Percentiles rank a stretch among this genome's conserved stretches.
These are phyloP conservation scores for Sphenostylis stenocarpa DNA, from an alignment of 306 rosid genomes.

Conservation along the genomic window DNA sequence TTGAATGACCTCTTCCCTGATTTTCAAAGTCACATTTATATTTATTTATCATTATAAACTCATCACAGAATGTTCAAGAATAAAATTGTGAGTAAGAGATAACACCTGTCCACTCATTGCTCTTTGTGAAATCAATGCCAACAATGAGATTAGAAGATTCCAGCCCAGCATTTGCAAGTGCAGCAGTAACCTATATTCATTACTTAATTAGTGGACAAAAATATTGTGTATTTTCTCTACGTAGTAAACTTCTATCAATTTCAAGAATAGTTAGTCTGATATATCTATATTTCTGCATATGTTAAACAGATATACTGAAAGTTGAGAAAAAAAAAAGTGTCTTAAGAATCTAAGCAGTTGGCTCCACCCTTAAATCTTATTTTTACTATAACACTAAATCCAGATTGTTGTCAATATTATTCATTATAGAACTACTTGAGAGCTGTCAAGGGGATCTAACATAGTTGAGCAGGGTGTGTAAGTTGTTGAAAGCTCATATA, in stretches of 20 bases:
- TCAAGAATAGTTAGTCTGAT: neutral
- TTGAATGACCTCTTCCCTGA: constrained; percentile 83
- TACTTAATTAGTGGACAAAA: constrained; percentile 30
- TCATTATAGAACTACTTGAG: constrained; percentile 2
- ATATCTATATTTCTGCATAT: neutral
- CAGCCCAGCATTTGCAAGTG: constrained; percentile 75
- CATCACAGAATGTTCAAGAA: constrained; percentile 13
- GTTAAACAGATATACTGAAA: neutral
- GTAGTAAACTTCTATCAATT: constrained; percentile 1
- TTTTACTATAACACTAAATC: neutral
- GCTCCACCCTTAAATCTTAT: neutral
- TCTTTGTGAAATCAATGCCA: constrained; percentile 91
- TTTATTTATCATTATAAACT: constrained; percentile 20
- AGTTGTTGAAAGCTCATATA: too few species aligned
- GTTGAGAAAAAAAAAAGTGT: neutral
- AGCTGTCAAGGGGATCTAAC: neutral
- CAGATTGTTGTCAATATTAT: neutral
- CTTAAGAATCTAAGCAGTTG: neutral
- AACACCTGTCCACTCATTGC: constrained; percentile 93
- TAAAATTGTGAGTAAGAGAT: constrained; percentile 26
- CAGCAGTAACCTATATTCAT: constrained; percentile 68
- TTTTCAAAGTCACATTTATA: constrained; percentile 23
- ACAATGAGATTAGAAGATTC: constrained; percentile 90
- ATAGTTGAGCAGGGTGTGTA: too few species aligned
- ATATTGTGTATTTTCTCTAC: neutral